Base-by-base conservation (phyloP, 306 rosid species). In the Acacia acuminata region DNA sequence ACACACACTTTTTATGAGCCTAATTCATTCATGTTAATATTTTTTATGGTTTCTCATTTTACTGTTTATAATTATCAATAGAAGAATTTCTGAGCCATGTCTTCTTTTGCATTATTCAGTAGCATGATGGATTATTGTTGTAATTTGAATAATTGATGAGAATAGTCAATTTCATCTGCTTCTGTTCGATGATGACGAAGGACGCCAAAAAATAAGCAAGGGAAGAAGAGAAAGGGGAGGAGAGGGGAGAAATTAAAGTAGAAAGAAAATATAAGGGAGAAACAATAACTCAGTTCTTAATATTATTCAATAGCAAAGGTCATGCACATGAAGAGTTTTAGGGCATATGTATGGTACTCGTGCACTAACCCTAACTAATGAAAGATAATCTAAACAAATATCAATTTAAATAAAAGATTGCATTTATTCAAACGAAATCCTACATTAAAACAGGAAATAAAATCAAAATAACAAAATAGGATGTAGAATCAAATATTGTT, bases 11-110 rank as follows among this genome's bases (percentile, higher is more conserved):
- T 42, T 36, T 34, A 71, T 68, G 68, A 69, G 51, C 76, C 50
- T 58, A 66, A 73, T 78, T 34, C 74, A 78, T 81, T 77, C 56
- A 45, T 75, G 61, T 77, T 80, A 27, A 38, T 69, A 51, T 68
- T 82, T 72, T 76, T 50, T 72, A 78, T 76, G 65, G 38, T 69
- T 81, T 47, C 38, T 74, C 44, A 71, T 27, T 69, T 10, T 36
- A 53, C 45, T 67, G 38, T 43, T 78, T 56, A 66, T 58, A 68
- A 63, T 84, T 68, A 27, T 32, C 70, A 68, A 43, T 22, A 20
- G 38, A 71, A 77, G 19, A 64, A 64, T 53, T 76, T 76, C 8
- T 9, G 30, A 77, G 56, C 77, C 32, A 72, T 11, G 19, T 66
- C 42, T 66, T 55, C 78, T 42, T 51, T 0, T 79, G 27, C 43